These are phyloP conservation scores for Yamadazyma trypodendri DNA, from an alignment of 1,139 yeast species.

Conservation along the genomic window DNA sequence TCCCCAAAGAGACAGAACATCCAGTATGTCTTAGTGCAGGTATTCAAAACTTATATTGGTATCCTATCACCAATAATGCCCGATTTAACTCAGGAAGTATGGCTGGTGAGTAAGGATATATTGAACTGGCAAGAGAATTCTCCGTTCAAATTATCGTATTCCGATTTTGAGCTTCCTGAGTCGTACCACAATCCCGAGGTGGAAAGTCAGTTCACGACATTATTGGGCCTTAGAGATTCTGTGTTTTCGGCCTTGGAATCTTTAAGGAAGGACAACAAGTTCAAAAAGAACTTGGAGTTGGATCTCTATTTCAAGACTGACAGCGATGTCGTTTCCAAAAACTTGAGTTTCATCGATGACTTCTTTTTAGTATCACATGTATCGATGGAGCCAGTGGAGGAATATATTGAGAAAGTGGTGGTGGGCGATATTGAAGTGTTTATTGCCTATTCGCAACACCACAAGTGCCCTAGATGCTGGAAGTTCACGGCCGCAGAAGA, in stretches of 20 bases:
- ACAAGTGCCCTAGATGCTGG: slow-evolving; percentile 95
- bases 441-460: slow-evolving; percentile 33
- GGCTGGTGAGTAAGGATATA: slow-evolving; percentile 54
- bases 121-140: slow-evolving; percentile 35
- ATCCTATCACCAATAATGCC: slow-evolving; percentile 83
- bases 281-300: slow-evolving; percentile 68
- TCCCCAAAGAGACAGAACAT: slow-evolving; percentile 60
- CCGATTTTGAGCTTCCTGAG: slow-evolving; percentile 30
- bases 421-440: slow-evolving; percentile 22
- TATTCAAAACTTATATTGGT: slow-evolving; percentile 61
- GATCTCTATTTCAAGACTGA: slow-evolving; percentile 18
- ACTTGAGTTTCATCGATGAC: slow-evolving; percentile 45
- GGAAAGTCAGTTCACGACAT: slow-evolving; percentile 38
- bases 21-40: slow-evolving; percentile 67
- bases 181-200: slow-evolving; percentile 23
- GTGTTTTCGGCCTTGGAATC: slow-evolving; percentile 44
- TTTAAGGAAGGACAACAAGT: slow-evolving; percentile 30
- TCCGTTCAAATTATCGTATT: slow-evolving; percentile 51
- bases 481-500: slow-evolving; percentile 57
- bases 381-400: slow-evolving; percentile 13
- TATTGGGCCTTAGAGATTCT: slow-evolving; percentile 49
- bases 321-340: slow-evolving; percentile 33
- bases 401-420: slow-evolving; percentile 10
- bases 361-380: slow-evolving; percentile 68
- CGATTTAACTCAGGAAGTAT: slow-evolving; percentile 79